These are phyloP conservation scores for Balansia obtecta DNA, from an alignment of 2,329 filamentous ascomycete species.

Conservation along the genomic window DNA sequence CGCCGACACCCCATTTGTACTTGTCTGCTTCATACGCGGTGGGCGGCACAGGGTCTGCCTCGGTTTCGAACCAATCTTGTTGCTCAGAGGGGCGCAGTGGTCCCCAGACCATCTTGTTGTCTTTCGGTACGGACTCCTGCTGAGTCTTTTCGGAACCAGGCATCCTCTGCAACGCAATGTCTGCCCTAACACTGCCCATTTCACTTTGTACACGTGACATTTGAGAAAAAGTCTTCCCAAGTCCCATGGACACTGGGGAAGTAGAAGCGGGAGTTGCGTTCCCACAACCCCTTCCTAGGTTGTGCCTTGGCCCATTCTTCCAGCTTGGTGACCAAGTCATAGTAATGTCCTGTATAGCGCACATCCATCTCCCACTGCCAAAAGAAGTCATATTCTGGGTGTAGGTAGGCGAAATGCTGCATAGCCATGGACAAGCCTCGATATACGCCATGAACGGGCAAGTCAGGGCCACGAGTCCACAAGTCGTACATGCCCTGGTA, in stretches of 20 bases:
- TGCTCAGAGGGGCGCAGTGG: conserved; percentile 57
- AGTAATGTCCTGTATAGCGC: conserved; percentile 81
- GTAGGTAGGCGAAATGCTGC: conserved; percentile 80
- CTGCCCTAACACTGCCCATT: conserved; percentile 50
- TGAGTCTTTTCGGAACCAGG: conserved; percentile 28
- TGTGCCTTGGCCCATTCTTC: conserved; percentile 58
- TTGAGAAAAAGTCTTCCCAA: conserved; percentile 65
- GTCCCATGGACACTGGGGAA: conserved; percentile 62
- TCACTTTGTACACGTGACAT: conserved; percentile 67
- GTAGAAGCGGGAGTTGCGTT: conserved; percentile 68
- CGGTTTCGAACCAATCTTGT: conserved; percentile 58
- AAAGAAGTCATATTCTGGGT: conserved; percentile 81
- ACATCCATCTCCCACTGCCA: conserved; percentile 97
- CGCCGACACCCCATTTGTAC: conserved; percentile 76
- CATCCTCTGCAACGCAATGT: conserved; percentile 53
- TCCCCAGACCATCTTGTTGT: conserved; percentile 68
- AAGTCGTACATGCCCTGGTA: conserved; percentile 81
- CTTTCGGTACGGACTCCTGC: conserved; percentile 21
- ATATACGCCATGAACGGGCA: conserved; percentile 85
- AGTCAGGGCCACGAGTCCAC: conserved; percentile 48
- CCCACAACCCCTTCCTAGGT: conserved; percentile 71
- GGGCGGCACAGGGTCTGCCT: conserved; percentile 63
- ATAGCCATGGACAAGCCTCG: conserved; percentile 88
- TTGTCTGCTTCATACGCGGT: conserved; percentile 63
- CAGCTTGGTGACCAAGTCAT: conserved; percentile 58